Evolutionary conservation across 257 asterid genomes (phyloP).

Genomic region (Lycium barbarum): DNA sequence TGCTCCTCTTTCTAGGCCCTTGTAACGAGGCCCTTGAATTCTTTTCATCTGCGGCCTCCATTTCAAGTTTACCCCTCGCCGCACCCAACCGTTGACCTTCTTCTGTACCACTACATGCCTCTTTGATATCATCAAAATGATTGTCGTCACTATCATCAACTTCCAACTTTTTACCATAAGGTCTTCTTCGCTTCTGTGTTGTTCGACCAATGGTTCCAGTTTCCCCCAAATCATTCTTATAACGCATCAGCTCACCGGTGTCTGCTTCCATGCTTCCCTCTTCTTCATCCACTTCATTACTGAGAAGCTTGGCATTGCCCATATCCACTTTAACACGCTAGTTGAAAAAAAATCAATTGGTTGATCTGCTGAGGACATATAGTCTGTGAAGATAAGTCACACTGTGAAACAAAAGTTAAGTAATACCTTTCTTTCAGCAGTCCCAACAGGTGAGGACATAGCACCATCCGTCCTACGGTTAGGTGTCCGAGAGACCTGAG

Average conservation of each 20-base stretch:
- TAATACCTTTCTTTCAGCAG: slow-evolving; percentile 69
- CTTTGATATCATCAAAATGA: slow-evolving; percentile 70
- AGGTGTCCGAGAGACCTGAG: slow-evolving; percentile 87
- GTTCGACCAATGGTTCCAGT: slow-evolving; percentile 42
- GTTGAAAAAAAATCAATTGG: not conserved
- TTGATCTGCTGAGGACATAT: not conserved
- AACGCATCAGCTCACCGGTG: slow-evolving; percentile 64
- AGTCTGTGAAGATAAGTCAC: slow-evolving; percentile 1
- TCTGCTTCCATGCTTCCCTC: slow-evolving; percentile 86
- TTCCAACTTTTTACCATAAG: slow-evolving; percentile 53
- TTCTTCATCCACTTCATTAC: slow-evolving; percentile 75
- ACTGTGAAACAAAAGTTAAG: slow-evolving; percentile 31
- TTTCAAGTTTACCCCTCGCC: slow-evolving; percentile 46
- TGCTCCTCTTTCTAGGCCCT: slow-evolving; percentile 70
- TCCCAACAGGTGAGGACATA: slow-evolving; percentile 70
- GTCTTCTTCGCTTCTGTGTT: slow-evolving; percentile 49
- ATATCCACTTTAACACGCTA: slow-evolving; percentile 47
- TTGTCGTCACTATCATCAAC: slow-evolving; percentile 51
- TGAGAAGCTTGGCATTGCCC: slow-evolving; percentile 48
- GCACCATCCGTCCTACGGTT: slow-evolving; percentile 75
- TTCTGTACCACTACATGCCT: slow-evolving; percentile 87
- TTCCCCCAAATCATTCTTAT: slow-evolving; percentile 50
- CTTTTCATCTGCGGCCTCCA: slow-evolving; percentile 48
- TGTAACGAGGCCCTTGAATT: slow-evolving; percentile 51
- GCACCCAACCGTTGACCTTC: slow-evolving; percentile 64